A percentile compares a stretch with the other conserved stretches of the same genome.
These are phyloP conservation scores for Phytopythium vexans DNA, from an alignment of 352 stramenopile genomes.

Conservation along the genomic window DNA sequence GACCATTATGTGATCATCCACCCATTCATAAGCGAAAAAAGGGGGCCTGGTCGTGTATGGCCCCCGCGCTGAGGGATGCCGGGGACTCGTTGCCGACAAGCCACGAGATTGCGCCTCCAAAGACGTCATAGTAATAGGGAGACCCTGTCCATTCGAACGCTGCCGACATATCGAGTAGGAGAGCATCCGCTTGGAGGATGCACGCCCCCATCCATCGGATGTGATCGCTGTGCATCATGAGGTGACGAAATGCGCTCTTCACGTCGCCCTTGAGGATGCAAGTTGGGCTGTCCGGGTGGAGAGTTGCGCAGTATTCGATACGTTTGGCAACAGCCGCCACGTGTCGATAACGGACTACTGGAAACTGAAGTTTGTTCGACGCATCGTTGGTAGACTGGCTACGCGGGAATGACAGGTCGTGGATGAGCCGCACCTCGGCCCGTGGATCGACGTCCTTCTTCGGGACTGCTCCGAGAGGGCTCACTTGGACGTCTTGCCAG, in stretches of 20 bases:
- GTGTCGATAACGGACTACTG: slow-evolving; percentile 3
- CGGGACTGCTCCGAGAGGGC: slow-evolving; percentile 10
- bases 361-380: slow-evolving; percentile 1
- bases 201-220: slow-evolving; percentile 8
- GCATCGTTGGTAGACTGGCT: slow-evolving; percentile 2
- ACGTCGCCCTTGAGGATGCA: too few relatives aligned
- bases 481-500: slow-evolving; percentile 7
- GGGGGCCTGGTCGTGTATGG: slow-evolving; percentile 4
- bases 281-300: neutral
- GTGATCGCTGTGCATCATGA: too few relatives aligned
- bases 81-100: slow-evolving; percentile 10
- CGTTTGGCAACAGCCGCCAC: slow-evolving; percentile 5
- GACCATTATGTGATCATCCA: slow-evolving; percentile 24
- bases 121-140: slow-evolving; percentile 8
- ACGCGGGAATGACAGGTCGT: slow-evolving; percentile 7
- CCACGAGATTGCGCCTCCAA: slow-evolving; percentile 10
- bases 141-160: slow-evolving; percentile 13
- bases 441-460: slow-evolving; percentile 5
- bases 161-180: slow-evolving; percentile 7
- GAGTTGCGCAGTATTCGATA: slow-evolving; percentile 4
- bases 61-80: slow-evolving; percentile 1
- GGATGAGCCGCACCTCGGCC: slow-evolving; percentile 7
- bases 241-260: too few relatives aligned
- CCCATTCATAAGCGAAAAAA: slow-evolving; percentile 24
- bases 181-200: slow-evolving; percentile 3